Conservation (phyloP, 441 rosid genomes). For the Euphorbia schlechtendalii region DNA sequence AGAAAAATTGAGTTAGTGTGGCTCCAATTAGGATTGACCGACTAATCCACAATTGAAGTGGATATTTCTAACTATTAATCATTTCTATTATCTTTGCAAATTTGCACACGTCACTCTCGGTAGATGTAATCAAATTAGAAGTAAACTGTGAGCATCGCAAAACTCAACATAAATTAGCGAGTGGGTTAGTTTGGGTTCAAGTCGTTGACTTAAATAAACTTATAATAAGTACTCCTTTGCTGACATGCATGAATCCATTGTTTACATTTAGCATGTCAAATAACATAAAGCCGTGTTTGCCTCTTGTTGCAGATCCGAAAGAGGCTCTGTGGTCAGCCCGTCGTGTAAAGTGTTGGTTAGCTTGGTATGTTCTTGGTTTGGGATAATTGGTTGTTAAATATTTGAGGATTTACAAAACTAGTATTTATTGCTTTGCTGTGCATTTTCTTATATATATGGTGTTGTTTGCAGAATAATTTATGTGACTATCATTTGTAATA, state of each 20-base stretch:
- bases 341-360: slow-evolving; percentile 33
- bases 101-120: too few relatives aligned
- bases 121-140: neutral
- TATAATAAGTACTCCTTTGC: too few relatives aligned
- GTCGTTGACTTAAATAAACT: too few relatives aligned
- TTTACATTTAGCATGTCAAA: neutral
- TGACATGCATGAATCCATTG: too few relatives aligned
- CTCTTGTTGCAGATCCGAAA: slow-evolving; percentile 64
- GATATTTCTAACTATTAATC: too few relatives aligned
- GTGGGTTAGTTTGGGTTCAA: too few relatives aligned
- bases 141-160: neutral
- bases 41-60: neutral
- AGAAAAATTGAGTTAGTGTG: too few relatives aligned
- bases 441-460: slow-evolving; percentile 8
- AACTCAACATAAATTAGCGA: neutral
- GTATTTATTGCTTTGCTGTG: slow-evolving; percentile 21
- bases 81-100: too few relatives aligned
- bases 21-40: too few relatives aligned
- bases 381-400: slow-evolving; percentile 8
- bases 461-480: slow-evolving; percentile 5
- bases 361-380: slow-evolving; percentile 5
- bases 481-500: neutral
- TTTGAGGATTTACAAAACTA: slow-evolving; percentile 17
- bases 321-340: slow-evolving; percentile 53
- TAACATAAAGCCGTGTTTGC: neutral